These are phyloP conservation scores for Hemileccinum impolitum DNA, from an alignment of 768 basidiomycete genomes.

Conservation along the genomic window DNA sequence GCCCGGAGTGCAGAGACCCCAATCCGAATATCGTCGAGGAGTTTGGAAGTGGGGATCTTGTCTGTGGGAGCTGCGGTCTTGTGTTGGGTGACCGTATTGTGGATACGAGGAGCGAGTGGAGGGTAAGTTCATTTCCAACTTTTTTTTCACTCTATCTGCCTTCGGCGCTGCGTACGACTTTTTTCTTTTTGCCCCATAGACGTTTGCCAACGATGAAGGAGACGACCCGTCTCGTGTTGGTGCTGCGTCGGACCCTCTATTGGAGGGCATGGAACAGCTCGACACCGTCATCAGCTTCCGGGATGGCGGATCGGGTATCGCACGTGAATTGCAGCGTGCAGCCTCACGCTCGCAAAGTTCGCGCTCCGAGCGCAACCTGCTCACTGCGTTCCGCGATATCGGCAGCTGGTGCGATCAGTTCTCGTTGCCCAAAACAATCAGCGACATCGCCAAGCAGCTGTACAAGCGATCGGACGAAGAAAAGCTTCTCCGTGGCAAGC, in stretches of 20 bases:
- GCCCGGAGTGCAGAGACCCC: constrained; percentile 92
- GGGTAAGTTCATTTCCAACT: constrained; percentile 53
- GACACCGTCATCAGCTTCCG: constrained; percentile 94
- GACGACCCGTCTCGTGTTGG: constrained; percentile 99
- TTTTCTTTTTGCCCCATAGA: constrained; percentile 46
- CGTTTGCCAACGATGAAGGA: constrained; percentile 99
- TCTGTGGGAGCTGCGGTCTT: constrained; percentile 89
- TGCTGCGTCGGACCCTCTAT: constrained; percentile 86
- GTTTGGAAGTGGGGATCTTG: constrained; percentile 96
- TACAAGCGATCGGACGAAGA: constrained; percentile 98
- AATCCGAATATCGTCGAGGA: constrained; percentile 96
- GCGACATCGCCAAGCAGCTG: constrained; percentile 94
- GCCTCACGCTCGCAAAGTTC: constrained; percentile 76
- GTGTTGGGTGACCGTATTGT: constrained; percentile 96
- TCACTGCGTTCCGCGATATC: constrained; percentile 88
- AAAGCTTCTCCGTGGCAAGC: constrained; percentile 87
- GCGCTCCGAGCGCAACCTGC: constrained; percentile 80
- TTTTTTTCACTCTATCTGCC: constrained; percentile 13
- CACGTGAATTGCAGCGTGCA: constrained; percentile 89
- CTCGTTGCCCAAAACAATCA: constrained; percentile 88
- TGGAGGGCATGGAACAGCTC: constrained; percentile 93
- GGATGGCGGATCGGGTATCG: constrained; percentile 91
- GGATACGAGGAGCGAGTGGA: constrained; percentile 98
- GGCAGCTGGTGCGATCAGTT: constrained; percentile 94
- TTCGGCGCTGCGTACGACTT: constrained; percentile 23